phyloP scores from a whole-genome alignment of 192 early-diverging fungal species.

The Podila clonocystis region DNA sequence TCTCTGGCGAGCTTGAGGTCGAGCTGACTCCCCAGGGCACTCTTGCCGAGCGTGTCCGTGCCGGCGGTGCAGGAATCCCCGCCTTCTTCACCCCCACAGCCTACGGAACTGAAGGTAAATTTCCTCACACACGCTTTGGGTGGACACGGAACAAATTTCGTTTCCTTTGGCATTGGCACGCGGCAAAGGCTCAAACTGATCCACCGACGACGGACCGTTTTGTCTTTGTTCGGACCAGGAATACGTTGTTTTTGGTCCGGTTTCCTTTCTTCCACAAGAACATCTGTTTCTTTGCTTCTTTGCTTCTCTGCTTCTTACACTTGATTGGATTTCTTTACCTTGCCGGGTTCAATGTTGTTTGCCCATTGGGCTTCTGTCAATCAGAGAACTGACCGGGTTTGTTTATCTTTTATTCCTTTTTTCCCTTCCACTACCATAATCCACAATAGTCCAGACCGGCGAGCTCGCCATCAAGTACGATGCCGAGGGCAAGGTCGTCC shows the following conservation, averaged over 20 bases:
- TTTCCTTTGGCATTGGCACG: too few relatives aligned
- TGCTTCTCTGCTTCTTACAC: too few relatives aligned
- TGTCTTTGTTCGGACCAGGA: too few relatives aligned
- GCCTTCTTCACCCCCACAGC: slow-evolving; percentile 79
- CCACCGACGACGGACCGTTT: too few relatives aligned
- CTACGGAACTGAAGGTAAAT: slow-evolving; percentile 66
- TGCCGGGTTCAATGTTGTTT: not conserved
- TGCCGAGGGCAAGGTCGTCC: slow-evolving; percentile 60
- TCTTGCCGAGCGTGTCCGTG: slow-evolving; percentile 78
- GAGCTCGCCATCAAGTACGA: slow-evolving; percentile 80
- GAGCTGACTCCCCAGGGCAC: slow-evolving; percentile 83
- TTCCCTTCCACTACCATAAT: not conserved
- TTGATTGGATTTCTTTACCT: too few relatives aligned
- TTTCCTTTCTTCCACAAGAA: too few relatives aligned
- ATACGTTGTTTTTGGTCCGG: too few relatives aligned
- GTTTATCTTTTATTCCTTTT: not conserved
- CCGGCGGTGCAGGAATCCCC: slow-evolving; percentile 82
- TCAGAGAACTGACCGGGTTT: not conserved
- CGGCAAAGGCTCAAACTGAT: too few relatives aligned
- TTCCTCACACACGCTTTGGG: too few relatives aligned
- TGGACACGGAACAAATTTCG: too few relatives aligned
- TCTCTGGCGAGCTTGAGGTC: slow-evolving; percentile 83
- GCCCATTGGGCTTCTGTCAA: not conserved
- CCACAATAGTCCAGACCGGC: slow-evolving; percentile 65
- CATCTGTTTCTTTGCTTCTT: too few relatives aligned